A percentile compares a stretch with the other conserved stretches of the same genome.
These are phyloP conservation scores for Malania oleifera DNA, from an alignment of 164 flowering plant species.

Conservation along the genomic window DNA sequence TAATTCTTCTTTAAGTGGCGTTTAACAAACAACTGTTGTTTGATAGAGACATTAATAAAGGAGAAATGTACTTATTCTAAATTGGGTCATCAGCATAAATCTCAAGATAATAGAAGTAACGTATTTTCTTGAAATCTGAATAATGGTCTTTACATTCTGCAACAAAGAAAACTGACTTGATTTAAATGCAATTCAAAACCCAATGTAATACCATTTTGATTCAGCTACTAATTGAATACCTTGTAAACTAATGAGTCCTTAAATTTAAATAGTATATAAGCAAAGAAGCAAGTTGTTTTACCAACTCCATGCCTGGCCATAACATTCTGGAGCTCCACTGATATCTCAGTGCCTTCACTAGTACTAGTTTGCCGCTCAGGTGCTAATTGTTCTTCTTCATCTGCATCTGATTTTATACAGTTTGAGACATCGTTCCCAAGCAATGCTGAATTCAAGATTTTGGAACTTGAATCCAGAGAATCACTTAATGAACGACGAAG, in stretches of 20 bases:
- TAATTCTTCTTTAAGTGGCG: not conserved
- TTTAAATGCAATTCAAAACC: not conserved
- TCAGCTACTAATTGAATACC: not conserved
- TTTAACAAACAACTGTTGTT: not conserved
- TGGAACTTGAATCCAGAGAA: slow-evolving; percentile 47
- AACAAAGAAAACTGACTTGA: not conserved
- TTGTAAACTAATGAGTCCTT: not conserved
- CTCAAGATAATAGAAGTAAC: not conserved
- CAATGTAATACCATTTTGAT: not conserved
- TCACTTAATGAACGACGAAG: slow-evolving; percentile 33
- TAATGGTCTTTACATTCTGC: not conserved
- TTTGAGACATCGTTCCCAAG: slow-evolving; percentile 22
- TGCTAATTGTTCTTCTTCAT: slow-evolving; percentile 17
- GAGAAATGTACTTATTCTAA: too few relatives aligned
- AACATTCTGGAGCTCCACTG: slow-evolving; percentile 17
- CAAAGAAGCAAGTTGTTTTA: slow-evolving; percentile 28
- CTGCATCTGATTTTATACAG: slow-evolving; percentile 18
- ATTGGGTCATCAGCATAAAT: not conserved
- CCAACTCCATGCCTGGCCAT: slow-evolving; percentile 37
- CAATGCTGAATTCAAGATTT: slow-evolving; percentile 21
- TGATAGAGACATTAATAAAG: not conserved
- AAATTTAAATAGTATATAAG: slow-evolving; percentile 1
- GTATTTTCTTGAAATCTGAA: slow-evolving; percentile 1
- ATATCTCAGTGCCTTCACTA: slow-evolving; percentile 13
- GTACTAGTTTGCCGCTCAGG: slow-evolving; percentile 11